Conservation (phyloP, 371 early-diverging fungal genomes). For the Choanephora cucurbitarum region DNA sequence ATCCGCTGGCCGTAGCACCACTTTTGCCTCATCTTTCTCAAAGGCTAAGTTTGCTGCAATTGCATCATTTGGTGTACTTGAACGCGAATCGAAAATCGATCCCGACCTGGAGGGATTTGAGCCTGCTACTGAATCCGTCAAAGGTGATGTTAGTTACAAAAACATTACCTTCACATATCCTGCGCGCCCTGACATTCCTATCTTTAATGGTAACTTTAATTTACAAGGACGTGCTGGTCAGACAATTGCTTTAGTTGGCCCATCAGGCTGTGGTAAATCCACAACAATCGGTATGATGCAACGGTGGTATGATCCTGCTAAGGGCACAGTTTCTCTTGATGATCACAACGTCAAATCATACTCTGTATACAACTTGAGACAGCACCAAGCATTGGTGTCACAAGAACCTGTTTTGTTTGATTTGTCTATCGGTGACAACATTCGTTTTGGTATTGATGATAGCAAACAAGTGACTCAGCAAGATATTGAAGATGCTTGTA, state of each 20-base stretch:
- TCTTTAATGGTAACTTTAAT: slow-evolving; percentile 75
- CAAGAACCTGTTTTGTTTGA: slow-evolving; percentile 89
- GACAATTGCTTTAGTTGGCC: slow-evolving; percentile 87
- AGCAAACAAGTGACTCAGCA: slow-evolving; percentile 43
- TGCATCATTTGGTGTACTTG: slow-evolving; percentile 70
- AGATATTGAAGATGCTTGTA: slow-evolving; percentile 63
- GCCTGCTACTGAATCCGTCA: slow-evolving; percentile 39
- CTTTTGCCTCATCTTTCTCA: slow-evolving; percentile 60
- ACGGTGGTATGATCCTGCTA: slow-evolving; percentile 81
- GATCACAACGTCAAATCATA: slow-evolving; percentile 63
- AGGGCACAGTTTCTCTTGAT: slow-evolving; percentile 69
- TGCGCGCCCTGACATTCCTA: slow-evolving; percentile 69
- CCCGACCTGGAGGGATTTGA: slow-evolving; percentile 63
- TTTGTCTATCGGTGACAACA: slow-evolving; percentile 77
- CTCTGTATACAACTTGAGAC: slow-evolving; percentile 62
- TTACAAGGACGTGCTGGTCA: slow-evolving; percentile 73
- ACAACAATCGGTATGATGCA: slow-evolving; percentile 82
- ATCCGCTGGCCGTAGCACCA: slow-evolving; percentile 61
- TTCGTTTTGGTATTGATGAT: slow-evolving; percentile 65
- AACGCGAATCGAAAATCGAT: slow-evolving; percentile 73
- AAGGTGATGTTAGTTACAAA: slow-evolving; percentile 57
- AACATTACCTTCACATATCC: slow-evolving; percentile 82
- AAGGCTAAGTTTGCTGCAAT: slow-evolving; percentile 84
- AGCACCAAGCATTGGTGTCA: slow-evolving; percentile 78
- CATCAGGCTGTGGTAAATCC: slow-evolving; percentile 86